A percentile compares a stretch with the other conserved stretches of the same genome.
Conservation (phyloP, 2,329 filamentous ascomycete genomes). For the Fusarium beomiforme region DNA sequence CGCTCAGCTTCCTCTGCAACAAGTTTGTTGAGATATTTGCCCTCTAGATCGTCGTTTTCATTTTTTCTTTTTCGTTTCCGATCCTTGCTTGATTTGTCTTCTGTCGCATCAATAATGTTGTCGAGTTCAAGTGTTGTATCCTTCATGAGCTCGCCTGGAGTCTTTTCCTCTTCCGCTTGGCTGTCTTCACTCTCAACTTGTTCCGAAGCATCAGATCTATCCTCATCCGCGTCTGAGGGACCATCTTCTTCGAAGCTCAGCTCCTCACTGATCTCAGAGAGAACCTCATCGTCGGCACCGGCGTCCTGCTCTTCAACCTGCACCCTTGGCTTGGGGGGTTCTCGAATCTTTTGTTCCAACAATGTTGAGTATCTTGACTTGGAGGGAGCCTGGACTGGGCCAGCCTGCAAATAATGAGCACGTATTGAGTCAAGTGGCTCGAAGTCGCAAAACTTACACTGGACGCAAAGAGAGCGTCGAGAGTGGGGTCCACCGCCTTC, state of each 20-base stretch:
- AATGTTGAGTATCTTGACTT: constrained; percentile 57
- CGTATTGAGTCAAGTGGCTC: constrained; percentile 1
- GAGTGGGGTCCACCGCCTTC: constrained; percentile 72
- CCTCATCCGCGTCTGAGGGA: constrained; percentile 40
- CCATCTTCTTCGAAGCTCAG: constrained; percentile 48
- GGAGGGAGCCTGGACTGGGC: constrained; percentile 59
- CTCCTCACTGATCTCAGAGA: constrained; percentile 48
- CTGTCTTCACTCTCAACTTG: constrained; percentile 36
- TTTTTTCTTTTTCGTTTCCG: constrained; percentile 75
- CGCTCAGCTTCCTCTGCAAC: constrained; percentile 67
- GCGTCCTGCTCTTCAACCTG: constrained; percentile 48
- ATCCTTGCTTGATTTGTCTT: constrained; percentile 53
- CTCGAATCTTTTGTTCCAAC: constrained; percentile 48
- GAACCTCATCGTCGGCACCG: constrained; percentile 48
- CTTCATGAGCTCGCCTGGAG: constrained; percentile 51
- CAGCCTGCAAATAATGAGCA: constrained; percentile 53
- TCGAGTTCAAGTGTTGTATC: constrained; percentile 49
- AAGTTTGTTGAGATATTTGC: constrained; percentile 74
- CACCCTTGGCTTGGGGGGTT: constrained; percentile 37
- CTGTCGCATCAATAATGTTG: constrained; percentile 47
- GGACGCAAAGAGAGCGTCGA: constrained; percentile 75
- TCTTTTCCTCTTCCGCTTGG: constrained; percentile 48
- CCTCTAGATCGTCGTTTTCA: constrained; percentile 76
- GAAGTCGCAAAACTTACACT: constrained; percentile 67
- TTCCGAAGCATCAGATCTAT: constrained; percentile 42